These are phyloP conservation scores for Amoeboaphelidium occidentale DNA, from an alignment of 371 early-diverging fungal species.

Conservation along the genomic window DNA sequence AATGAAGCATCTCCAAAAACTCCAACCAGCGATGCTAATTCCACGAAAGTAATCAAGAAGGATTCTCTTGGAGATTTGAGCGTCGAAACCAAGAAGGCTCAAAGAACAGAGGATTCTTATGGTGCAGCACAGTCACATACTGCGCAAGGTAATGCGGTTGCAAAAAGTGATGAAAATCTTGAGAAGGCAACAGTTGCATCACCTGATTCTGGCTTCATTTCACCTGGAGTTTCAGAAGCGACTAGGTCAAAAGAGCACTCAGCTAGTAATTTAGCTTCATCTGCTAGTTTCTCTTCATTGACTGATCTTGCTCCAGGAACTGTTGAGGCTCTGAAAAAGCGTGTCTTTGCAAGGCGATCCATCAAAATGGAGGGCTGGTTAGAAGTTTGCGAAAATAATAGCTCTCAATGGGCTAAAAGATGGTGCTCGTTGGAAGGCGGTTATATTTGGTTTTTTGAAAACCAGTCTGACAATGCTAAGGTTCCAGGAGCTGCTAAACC, in stretches of 20 bases:
- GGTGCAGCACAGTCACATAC: too few species aligned
- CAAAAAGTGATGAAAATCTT: not conserved
- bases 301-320: not conserved
- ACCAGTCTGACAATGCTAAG: not conserved
- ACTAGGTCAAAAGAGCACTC: too few species aligned
- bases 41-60: too few species aligned
- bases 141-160: not conserved
- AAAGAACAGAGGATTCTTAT: not conserved
- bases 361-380: conserved; percentile 1
- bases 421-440: not conserved
- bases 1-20: too few species aligned
- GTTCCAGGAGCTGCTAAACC: not conserved
- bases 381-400: not conserved
- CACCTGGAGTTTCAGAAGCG: not conserved
- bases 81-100: not conserved
- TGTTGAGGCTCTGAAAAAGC: not conserved
- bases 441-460: conserved; percentile 1
- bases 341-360: not conserved
- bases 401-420: not conserved
- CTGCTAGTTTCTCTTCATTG: too few species aligned
- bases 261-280: too few species aligned
- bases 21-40: too few species aligned
- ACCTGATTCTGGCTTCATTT: not conserved
- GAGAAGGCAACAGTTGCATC: not conserved
- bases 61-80: too few species aligned